Conservation (phyloP, 441 rosid species). For the Mallotus japonicus region DNA sequence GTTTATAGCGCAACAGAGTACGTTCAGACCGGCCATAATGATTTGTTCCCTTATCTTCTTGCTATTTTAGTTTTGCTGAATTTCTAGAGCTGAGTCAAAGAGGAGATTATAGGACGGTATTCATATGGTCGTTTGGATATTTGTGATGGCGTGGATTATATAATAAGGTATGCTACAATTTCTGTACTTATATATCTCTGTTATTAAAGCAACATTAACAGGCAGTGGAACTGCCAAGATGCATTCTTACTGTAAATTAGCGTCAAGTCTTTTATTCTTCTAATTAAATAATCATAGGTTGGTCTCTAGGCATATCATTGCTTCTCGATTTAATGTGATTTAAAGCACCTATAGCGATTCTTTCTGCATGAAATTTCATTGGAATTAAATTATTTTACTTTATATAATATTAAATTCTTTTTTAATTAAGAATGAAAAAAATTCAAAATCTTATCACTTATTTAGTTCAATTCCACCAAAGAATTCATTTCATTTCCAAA, state of each 20-base stretch:
- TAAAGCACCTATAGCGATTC: too few species aligned
- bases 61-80: slow-evolving; percentile 78
- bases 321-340: slow-evolving; percentile 63
- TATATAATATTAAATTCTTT: too few species aligned
- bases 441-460: too few species aligned
- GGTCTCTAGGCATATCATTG: slow-evolving; percentile 98
- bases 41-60: too few species aligned
- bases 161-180: slow-evolving; percentile 59
- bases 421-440: too few species aligned
- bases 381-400: too few species aligned
- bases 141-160: slow-evolving; percentile 97
- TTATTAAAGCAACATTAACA: slow-evolving; percentile 9
- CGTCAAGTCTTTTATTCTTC: background rate
- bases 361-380: too few species aligned
- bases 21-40: too few species aligned
- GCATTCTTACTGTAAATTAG: slow-evolving; percentile 15
- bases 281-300: slow-evolving; percentile 46
- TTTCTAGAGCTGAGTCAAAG: slow-evolving; percentile 95
- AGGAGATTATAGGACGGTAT: slow-evolving; percentile 85
- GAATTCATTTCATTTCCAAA: too few species aligned
- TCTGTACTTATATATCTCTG: slow-evolving; percentile 14
- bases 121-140: slow-evolving; percentile 99
- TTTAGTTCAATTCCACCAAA: too few species aligned
- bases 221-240: slow-evolving; percentile 9
- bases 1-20: too few species aligned